These are phyloP conservation scores for Botrytis sinoallii DNA, from an alignment of 2,329 filamentous ascomycete genomes.

Conservation along the genomic window DNA sequence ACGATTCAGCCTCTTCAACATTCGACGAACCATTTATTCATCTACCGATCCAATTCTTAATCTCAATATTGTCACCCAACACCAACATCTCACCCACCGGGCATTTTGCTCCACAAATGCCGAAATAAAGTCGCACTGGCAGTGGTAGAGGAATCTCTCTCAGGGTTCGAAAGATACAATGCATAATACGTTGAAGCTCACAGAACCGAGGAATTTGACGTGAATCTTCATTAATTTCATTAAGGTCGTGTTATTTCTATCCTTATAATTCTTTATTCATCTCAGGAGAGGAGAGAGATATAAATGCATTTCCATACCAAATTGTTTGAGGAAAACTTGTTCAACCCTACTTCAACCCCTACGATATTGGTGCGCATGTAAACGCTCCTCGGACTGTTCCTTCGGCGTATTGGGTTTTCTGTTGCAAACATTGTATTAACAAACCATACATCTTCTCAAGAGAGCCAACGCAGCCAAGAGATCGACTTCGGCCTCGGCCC, in stretches of 20 bases:
- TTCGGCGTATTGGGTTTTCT: slow-evolving; percentile 13
- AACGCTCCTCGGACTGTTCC: slow-evolving; percentile 13
- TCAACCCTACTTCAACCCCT: background rate
- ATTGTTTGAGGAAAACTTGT: background rate
- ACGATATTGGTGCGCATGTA: slow-evolving; percentile 14
- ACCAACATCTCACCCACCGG: background rate
- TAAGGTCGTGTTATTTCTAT: background rate
- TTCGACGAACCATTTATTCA: background rate
- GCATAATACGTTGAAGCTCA: background rate
- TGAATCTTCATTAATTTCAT: background rate
- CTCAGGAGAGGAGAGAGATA: background rate
- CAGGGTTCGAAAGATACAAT: background rate
- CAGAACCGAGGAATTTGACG: background rate
- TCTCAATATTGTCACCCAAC: background rate
- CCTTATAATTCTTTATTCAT: background rate
- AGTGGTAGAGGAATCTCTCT: background rate
- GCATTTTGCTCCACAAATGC: background rate
- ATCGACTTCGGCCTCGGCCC: background rate
- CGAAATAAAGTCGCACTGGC: background rate
- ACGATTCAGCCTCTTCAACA: background rate
- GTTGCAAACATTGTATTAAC: background rate
- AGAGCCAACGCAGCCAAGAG: background rate
- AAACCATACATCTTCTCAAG: background rate
- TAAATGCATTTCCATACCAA: background rate
- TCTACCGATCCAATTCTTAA: background rate